These are phyloP conservation scores for Marasmius sp. DNA, from an alignment of 1,284 basidiomycete species.

Conservation along the genomic window DNA sequence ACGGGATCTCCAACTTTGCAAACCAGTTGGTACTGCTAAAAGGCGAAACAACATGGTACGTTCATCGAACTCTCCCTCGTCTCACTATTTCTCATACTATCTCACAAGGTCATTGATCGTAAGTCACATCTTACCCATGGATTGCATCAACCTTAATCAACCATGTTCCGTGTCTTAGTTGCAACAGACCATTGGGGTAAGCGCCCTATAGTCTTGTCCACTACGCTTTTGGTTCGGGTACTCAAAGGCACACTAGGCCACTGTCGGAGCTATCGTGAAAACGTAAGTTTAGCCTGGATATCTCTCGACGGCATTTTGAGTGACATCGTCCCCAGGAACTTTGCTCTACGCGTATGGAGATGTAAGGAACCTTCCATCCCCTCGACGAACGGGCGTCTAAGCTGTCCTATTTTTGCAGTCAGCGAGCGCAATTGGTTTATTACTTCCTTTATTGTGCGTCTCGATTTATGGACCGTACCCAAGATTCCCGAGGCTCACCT, in stretches of 20 bases:
- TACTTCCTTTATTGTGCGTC: conserved; percentile 54
- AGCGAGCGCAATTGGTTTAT: conserved; percentile 57
- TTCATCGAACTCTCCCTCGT: conserved; percentile 19
- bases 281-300: conserved; percentile 37
- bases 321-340: conserved; percentile 40
- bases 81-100: neutral
- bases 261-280: conserved; percentile 61
- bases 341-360: conserved; percentile 67
- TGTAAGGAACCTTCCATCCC: conserved; percentile 41
- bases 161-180: conserved; percentile 34
- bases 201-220: conserved; percentile 20
- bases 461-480: conserved; percentile 5
- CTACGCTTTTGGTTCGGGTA: neutral
- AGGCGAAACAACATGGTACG: conserved; percentile 49
- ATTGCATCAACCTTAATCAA: neutral
- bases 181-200: conserved; percentile 58
- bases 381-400: neutral
- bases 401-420: conserved; percentile 38
- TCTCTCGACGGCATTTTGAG: neutral
- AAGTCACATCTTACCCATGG: conserved; percentile 21
- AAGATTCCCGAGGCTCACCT: neutral
- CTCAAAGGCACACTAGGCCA: conserved; percentile 37
- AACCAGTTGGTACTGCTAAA: conserved; percentile 37
- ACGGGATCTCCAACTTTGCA: conserved; percentile 51
- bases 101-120: conserved; percentile 47